These are phyloP conservation scores for Picea sitchensis DNA, from an alignment of 75 land plant genomes.

Conservation along the genomic window DNA sequence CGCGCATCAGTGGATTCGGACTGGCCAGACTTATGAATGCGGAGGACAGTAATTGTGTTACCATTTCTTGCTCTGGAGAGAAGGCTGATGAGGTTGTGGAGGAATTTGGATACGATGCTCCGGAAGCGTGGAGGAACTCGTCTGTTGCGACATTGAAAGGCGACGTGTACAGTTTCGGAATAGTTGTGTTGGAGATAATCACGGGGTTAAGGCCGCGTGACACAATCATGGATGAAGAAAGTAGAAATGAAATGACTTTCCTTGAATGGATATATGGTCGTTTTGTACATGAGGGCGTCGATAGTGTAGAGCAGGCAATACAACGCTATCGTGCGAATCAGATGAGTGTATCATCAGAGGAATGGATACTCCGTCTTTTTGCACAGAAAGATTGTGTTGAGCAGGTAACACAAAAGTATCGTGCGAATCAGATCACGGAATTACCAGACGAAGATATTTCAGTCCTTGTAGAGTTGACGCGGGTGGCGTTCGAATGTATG, in stretches of 20 bases:
- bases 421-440: constrained; percentile 67
- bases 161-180: constrained; percentile 93
- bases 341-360: constrained; percentile 41
- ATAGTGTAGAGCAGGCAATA: constrained; percentile 52
- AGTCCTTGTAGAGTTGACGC: constrained; percentile 63
- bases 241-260: constrained; percentile 77
- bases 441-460: constrained; percentile 73
- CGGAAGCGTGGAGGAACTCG: constrained; percentile 90
- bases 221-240: constrained; percentile 80
- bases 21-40: constrained; percentile 86
- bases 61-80: constrained; percentile 65
- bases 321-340: constrained; percentile 31
- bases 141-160: constrained; percentile 85
- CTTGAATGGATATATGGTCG: constrained; percentile 81
- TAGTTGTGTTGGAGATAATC: constrained; percentile 76
- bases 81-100: constrained; percentile 72
- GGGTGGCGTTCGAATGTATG: constrained; percentile 72
- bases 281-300: constrained; percentile 69
- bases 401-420: constrained; percentile 38
- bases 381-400: constrained; percentile 33
- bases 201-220: constrained; percentile 75
- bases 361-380: no score
- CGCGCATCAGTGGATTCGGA: constrained; percentile 88
- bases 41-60: constrained; percentile 73
- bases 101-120: constrained; percentile 77